phyloP scores from a whole-genome alignment of 805 yeast species.

The Ogataea philodendri region DNA sequence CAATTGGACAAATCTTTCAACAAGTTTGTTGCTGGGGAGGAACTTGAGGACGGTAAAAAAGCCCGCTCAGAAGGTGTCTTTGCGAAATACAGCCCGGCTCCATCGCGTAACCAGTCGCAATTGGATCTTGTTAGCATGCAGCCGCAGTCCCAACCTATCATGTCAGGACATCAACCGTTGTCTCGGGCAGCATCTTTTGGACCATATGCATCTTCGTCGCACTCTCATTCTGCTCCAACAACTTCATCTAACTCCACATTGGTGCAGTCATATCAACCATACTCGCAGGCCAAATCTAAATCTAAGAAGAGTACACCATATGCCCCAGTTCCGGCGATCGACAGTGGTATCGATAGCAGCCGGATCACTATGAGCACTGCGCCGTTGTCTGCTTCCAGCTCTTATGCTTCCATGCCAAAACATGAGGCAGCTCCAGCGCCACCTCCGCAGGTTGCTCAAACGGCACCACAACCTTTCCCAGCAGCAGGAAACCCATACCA shows the following conservation, averaged over 20 bases:
- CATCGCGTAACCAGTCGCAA: slow-evolving; percentile 55
- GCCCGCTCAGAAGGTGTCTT: slow-evolving; percentile 53
- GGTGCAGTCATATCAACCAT: slow-evolving; percentile 14
- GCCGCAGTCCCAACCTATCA: slow-evolving; percentile 23
- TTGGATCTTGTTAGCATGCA: slow-evolving; percentile 30
- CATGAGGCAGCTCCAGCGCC: too few relatives aligned
- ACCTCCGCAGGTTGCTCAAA: too few relatives aligned
- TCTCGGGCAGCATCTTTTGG: slow-evolving; percentile 6
- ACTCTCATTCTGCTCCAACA: slow-evolving; percentile 26
- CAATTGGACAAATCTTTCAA: slow-evolving; percentile 77
- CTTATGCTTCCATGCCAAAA: slow-evolving; percentile 1
- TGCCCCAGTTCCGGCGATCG: slow-evolving; percentile 7
- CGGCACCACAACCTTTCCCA: too few relatives aligned
- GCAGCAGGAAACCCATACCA: too few relatives aligned
- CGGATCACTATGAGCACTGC: slow-evolving; percentile 6
- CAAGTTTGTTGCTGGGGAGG: slow-evolving; percentile 86
- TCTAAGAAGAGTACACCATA: slow-evolving; percentile 14
- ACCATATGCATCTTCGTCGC: slow-evolving; percentile 16
- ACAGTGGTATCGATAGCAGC: slow-evolving; percentile 2
- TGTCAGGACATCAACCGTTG: slow-evolving; percentile 15
- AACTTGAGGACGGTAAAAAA: slow-evolving; percentile 37
- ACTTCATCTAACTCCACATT: slow-evolving; percentile 24
- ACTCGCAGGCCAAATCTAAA: slow-evolving; percentile 16
- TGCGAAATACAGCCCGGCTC: slow-evolving; percentile 66
- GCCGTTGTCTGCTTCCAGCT: slow-evolving; percentile 8